Percentiles rank a stretch among this genome's conserved stretches.
These are phyloP conservation scores for Vanderwaltozyma yarrowii DNA, from an alignment of 805 yeast species.

Conservation along the genomic window DNA sequence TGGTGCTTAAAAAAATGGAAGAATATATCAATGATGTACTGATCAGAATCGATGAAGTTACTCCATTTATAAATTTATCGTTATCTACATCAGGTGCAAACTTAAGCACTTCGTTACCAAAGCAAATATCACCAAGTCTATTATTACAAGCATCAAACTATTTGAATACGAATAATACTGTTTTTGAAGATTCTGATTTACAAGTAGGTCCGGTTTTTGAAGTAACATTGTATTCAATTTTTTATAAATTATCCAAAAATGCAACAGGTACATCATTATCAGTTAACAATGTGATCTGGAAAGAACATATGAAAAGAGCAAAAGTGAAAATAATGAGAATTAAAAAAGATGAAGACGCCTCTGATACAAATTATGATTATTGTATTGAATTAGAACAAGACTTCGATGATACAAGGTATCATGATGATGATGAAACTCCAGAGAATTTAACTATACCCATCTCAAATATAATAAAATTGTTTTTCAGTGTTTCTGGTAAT, in stretches of 20 bases:
- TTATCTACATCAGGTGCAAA: conserved; percentile 61
- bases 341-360: neutral
- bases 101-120: conserved; percentile 39
- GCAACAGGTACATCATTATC: no score
- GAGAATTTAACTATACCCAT: conserved; percentile 14
- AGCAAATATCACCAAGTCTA: conserved; percentile 52
- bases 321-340: conserved; percentile 33
- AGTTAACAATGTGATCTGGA: conserved; percentile 52
- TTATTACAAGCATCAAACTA: conserved; percentile 51
- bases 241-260: conserved; percentile 35
- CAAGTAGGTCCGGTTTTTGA: conserved; percentile 45
- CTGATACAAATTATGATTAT: conserved; percentile 30
- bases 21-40: conserved; percentile 39
- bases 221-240: conserved; percentile 50
- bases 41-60: conserved; percentile 49
- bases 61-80: conserved; percentile 58
- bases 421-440: conserved; percentile 41
- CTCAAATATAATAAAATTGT: conserved; percentile 38
- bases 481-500: conserved; percentile 62
- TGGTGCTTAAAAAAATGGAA: conserved; percentile 38
- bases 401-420: conserved; percentile 64
- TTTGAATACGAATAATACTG: conserved; percentile 23
- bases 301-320: conserved; percentile 57
- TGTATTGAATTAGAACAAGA: conserved; percentile 41
- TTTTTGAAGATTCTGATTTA: neutral